These are phyloP conservation scores for Eucalyptus shirleyi DNA, from an alignment of 345 rosid genomes.

Conservation along the genomic window DNA sequence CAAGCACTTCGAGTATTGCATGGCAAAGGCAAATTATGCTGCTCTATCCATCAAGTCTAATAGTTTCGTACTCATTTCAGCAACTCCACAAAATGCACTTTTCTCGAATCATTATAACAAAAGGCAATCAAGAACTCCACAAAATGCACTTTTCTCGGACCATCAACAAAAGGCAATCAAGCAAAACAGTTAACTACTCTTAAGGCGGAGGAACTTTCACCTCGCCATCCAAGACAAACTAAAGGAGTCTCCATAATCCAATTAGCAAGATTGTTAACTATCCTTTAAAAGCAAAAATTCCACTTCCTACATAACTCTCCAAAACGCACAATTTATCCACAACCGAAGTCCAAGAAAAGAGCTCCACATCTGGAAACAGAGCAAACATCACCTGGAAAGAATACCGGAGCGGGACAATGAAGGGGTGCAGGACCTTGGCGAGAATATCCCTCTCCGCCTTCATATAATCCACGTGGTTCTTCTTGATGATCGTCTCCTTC, in stretches of 20 bases:
- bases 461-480: constrained; percentile 73
- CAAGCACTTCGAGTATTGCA: not conserved
- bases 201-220: not conserved
- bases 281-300: not conserved
- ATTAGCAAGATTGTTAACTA: not conserved
- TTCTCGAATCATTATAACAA: not conserved
- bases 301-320: not conserved
- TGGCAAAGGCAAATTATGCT: not conserved
- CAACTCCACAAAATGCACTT: not conserved
- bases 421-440: constrained; percentile 57
- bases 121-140: not conserved
- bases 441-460: constrained; percentile 71
- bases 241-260: not conserved
- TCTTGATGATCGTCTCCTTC: constrained; percentile 48
- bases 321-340: not conserved
- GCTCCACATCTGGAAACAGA: not conserved
- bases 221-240: not conserved
- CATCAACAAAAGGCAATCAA: not conserved
- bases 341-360: not conserved
- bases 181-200: not conserved
- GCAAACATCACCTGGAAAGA: constrained; percentile 49
- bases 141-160: not conserved
- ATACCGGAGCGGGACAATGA: constrained; percentile 60
- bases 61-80: not conserved
- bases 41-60: not conserved